Conservation (phyloP, 1,284 basidiomycete species). For the Irpex sp. region DNA sequence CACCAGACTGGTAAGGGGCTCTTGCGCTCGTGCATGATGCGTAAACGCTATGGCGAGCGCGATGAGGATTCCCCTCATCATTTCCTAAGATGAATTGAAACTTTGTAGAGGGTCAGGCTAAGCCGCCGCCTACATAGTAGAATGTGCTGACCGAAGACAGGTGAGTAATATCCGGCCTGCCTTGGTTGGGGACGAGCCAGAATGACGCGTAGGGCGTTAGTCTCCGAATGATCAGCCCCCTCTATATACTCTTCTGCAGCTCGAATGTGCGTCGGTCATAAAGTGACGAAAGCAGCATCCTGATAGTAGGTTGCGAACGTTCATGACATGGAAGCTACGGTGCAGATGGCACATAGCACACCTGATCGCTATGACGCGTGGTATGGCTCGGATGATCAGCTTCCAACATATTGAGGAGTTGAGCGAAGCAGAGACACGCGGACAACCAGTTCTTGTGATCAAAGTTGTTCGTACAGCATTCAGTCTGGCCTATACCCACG, state of each 20-base stretch:
- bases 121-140: no score
- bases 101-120: no score
- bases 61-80: not conserved
- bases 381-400: not conserved
- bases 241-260: no score
- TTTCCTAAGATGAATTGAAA: not conserved
- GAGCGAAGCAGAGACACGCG: no score
- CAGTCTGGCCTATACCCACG: no score
- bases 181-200: no score
- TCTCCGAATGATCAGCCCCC: no score
- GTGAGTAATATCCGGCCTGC: no score
- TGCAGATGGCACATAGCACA: not conserved
- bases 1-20: conserved; percentile 33
- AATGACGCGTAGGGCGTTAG: no score
- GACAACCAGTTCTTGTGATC: not conserved
- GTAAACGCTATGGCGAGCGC: not conserved
- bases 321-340: not conserved
- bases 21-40: not conserved
- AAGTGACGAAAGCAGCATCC: not conserved
- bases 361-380: not conserved
- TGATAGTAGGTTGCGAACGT: not conserved
- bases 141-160: no score
- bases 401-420: no score
- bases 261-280: no score
- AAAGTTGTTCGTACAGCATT: not conserved